Evolutionary conservation across 2,329 filamentous ascomycete genomes (phyloP).

Genomic region (Colletotrichum caudatum): DNA sequence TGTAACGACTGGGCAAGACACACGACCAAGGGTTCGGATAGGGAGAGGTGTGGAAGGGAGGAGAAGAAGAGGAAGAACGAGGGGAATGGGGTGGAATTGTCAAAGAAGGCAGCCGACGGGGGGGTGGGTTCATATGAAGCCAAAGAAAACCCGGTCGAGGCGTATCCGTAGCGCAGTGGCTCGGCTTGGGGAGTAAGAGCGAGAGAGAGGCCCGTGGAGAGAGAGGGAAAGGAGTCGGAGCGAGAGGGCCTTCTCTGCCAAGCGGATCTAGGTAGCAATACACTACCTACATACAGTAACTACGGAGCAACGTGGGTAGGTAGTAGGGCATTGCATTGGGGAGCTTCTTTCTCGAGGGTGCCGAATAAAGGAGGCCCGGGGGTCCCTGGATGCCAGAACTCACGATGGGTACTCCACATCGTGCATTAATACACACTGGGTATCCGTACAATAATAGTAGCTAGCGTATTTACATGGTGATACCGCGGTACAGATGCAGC

Average conservation of each 20-base stretch:
- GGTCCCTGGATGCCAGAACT: constrained; percentile 28
- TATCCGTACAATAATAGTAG: no score
- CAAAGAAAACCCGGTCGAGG: constrained; percentile 38
- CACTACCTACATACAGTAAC: no score
- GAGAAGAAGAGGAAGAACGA: constrained; percentile 17
- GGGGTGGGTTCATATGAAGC: constrained; percentile 35
- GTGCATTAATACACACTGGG: no score
- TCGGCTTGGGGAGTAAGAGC: background rate
- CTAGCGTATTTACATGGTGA: no score
- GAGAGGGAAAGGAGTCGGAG: background rate
- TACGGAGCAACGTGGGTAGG: no score
- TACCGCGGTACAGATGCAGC: no score
- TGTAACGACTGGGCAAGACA: constrained; percentile 35
- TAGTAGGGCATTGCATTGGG: constrained; percentile 2
- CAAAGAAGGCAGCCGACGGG: constrained; percentile 28
- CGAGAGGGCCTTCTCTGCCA: constrained; percentile 11
- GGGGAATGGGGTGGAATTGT: constrained; percentile 13
- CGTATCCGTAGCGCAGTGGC: constrained; percentile 27
- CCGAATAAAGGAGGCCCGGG: constrained; percentile 41
- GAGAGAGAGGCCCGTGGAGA: constrained; percentile 9
- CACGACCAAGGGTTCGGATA: constrained; percentile 1
- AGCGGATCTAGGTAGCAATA: constrained; percentile 19
- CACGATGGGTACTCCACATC: constrained; percentile 8
- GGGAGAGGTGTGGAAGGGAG: constrained; percentile 18
- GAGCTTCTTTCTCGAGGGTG: constrained; percentile 27